These are phyloP conservation scores for Backusella parvicylindrica DNA, from an alignment of 192 early-diverging fungal genomes.

Conservation along the genomic window DNA sequence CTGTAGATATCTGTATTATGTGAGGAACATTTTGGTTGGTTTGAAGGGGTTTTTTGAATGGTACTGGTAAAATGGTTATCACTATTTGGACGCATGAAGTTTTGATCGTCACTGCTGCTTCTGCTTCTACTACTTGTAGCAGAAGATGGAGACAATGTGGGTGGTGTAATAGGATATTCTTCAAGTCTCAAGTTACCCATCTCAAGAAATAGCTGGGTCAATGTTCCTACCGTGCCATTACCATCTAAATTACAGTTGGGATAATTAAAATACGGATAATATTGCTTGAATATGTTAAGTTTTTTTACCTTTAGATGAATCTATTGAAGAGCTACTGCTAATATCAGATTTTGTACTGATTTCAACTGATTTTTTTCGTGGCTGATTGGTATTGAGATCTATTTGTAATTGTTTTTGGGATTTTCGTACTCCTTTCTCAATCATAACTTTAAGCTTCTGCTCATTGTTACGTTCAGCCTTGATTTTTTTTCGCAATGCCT, in stretches of 20 bases:
- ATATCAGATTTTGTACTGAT: background rate
- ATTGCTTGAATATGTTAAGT: background rate
- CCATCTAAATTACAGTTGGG: background rate
- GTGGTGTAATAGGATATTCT: background rate
- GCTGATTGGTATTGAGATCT: background rate
- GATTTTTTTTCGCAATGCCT: background rate
- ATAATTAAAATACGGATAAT: background rate
- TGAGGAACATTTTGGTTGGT: background rate
- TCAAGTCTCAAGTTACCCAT: background rate
- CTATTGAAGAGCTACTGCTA: background rate
- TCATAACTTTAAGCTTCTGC: slow-evolving; percentile 8
- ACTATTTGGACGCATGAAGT: background rate
- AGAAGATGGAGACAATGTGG: background rate
- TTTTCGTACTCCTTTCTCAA: slow-evolving; percentile 6
- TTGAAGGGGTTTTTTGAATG: background rate
- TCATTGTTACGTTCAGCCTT: background rate
- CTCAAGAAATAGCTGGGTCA: background rate
- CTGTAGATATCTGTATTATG: background rate
- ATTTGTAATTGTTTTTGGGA: slow-evolving; percentile 6
- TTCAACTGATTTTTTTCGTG: background rate
- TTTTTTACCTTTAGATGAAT: background rate
- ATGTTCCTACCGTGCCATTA: background rate
- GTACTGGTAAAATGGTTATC: background rate
- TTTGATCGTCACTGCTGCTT: background rate
- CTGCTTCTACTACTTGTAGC: background rate